Evolutionary conservation across 805 yeast genomes (phyloP).

Genomic region (Metschnikowia lunata): DNA sequence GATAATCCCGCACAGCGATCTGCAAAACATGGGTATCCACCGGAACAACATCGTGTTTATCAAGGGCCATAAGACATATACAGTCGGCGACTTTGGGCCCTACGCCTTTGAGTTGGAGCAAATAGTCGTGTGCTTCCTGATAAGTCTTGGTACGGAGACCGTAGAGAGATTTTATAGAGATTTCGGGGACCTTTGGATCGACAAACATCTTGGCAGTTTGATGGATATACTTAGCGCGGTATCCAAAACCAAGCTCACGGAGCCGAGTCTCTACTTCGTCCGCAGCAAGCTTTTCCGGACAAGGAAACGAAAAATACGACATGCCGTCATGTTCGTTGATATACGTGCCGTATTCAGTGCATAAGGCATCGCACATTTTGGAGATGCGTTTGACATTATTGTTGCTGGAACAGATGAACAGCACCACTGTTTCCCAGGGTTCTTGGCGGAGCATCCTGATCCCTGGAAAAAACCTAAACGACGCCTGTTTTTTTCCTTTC

Average conservation of each 20-base stretch:
- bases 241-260: slow-evolving; percentile 72
- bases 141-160: slow-evolving; percentile 45
- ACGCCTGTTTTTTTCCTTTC: slow-evolving; percentile 26
- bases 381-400: slow-evolving; percentile 92
- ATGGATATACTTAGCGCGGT: slow-evolving; percentile 83
- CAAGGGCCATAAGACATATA: slow-evolving; percentile 86
- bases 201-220: slow-evolving; percentile 63
- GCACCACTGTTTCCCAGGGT: slow-evolving; percentile 92
- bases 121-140: slow-evolving; percentile 50
- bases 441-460: slow-evolving; percentile 86
- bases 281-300: slow-evolving; percentile 45
- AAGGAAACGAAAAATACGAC: slow-evolving; percentile 70
- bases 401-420: slow-evolving; percentile 93
- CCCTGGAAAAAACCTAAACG: slow-evolving; percentile 50
- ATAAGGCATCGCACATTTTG: slow-evolving; percentile 81
- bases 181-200: slow-evolving; percentile 33
- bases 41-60: slow-evolving; percentile 83
- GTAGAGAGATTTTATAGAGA: slow-evolving; percentile 34
- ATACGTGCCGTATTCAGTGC: slow-evolving; percentile 61
- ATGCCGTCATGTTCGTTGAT: slow-evolving; percentile 51
- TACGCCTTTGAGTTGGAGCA: slow-evolving; percentile 74
- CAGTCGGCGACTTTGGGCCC: slow-evolving; percentile 99
- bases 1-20: slow-evolving; percentile 80
- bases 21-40: slow-evolving; percentile 94
- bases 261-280: slow-evolving; percentile 36